Conservation (phyloP, 2,329 filamentous ascomycete genomes). For the Hypoxylon sp. region DNA sequence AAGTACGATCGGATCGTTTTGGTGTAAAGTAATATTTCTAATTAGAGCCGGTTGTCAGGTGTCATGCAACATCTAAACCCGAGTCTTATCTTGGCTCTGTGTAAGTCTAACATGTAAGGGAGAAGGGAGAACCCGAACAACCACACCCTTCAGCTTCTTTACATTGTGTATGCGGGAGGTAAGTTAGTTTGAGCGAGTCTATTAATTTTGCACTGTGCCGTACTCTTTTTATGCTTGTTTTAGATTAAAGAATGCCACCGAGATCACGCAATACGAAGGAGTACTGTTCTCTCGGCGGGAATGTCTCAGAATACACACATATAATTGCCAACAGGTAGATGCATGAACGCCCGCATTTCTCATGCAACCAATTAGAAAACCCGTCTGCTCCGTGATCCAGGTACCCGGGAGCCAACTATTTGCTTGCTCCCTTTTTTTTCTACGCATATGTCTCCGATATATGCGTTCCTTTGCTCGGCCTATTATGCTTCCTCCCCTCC, state of each 20-base stretch:
- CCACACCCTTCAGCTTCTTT: not conserved
- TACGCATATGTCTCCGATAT: constrained; percentile 8
- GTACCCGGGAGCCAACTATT: constrained; percentile 21
- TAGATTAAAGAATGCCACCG: not conserved
- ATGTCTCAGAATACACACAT: constrained; percentile 13
- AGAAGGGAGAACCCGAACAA: not conserved
- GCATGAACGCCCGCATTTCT: constrained; percentile 29
- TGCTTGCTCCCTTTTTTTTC: constrained; percentile 7
- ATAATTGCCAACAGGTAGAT: constrained; percentile 10
- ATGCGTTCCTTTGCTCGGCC: not conserved
- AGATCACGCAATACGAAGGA: not conserved
- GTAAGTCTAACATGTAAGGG: not conserved
- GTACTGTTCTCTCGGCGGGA: constrained; percentile 3
- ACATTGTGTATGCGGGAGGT: not conserved
- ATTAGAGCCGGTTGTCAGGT: too few relatives aligned
- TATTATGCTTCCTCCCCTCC: constrained; percentile 22
- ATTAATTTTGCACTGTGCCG: not conserved
- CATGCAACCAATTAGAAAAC: constrained; percentile 32
- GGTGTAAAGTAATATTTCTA: not conserved
- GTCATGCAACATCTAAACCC: not conserved
- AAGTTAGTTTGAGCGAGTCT: not conserved
- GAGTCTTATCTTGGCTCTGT: not conserved
- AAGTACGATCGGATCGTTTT: not conserved
- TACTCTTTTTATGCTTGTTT: not conserved
- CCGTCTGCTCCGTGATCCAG: constrained; percentile 26